Evolutionary conservation across 129 eudicot species (phyloP).

Genomic region (Chrysanthemum makinoi): DNA sequence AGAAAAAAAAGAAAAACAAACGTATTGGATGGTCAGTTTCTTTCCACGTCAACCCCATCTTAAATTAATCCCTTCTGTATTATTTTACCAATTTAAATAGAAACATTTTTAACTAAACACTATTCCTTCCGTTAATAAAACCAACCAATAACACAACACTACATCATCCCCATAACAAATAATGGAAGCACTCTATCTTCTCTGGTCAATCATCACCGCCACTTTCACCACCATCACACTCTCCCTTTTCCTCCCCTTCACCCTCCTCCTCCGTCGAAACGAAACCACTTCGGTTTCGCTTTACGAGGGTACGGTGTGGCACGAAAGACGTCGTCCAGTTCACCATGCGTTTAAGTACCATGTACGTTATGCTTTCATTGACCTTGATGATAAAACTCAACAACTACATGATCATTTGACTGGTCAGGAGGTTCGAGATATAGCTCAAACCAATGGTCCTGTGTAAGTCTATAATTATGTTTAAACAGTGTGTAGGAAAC

Average conservation of each 20-base stretch:
- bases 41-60: too few relatives aligned
- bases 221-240: constrained; percentile 39
- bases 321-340: constrained; percentile 95
- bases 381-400: constrained; percentile 52
- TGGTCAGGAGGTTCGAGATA: constrained; percentile 52
- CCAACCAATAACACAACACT: too few relatives aligned
- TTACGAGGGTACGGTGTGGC: constrained; percentile 91
- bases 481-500: too few relatives aligned
- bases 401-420: constrained; percentile 64
- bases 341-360: constrained; percentile 79
- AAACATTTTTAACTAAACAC: too few relatives aligned
- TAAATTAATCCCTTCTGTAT: too few relatives aligned
- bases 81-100: too few relatives aligned
- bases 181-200: constrained; percentile 35
- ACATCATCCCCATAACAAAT: too few relatives aligned
- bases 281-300: constrained; percentile 34
- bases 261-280: constrained; percentile 51
- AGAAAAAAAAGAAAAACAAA: too few relatives aligned
- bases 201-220: constrained; percentile 62
- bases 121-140: too few relatives aligned
- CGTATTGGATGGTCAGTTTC: too few relatives aligned
- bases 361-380: constrained; percentile 80
- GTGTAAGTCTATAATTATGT: too few relatives aligned
- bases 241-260: constrained; percentile 43
- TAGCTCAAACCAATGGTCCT: constrained; percentile 63